These are phyloP conservation scores for Dunaliella primolecta DNA, from an alignment of 139 green algal genomes.

Conservation along the genomic window DNA sequence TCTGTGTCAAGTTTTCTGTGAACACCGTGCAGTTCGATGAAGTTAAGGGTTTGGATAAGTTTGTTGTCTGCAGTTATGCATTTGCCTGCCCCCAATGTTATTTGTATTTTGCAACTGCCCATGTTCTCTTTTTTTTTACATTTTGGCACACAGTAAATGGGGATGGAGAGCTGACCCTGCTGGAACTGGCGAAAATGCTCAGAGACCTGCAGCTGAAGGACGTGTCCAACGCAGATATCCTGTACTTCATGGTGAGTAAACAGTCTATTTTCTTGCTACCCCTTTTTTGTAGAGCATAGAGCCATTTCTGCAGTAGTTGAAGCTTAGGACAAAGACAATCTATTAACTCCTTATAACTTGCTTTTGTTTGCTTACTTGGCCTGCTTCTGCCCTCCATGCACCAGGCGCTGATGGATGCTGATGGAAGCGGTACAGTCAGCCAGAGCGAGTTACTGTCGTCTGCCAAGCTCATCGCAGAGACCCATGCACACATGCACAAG, in stretches of 20 bases:
- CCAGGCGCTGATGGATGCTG: conserved; percentile 45
- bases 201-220: conserved; percentile 22
- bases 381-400: too few relatives aligned
- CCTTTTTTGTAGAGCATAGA: background rate
- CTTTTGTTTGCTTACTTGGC: too few relatives aligned
- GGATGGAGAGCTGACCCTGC: conserved; percentile 27
- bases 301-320: background rate
- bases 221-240: conserved; percentile 26
- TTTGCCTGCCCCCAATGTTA: too few relatives aligned
- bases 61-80: too few relatives aligned
- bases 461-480: conserved; percentile 20
- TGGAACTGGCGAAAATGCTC: conserved; percentile 28
- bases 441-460: conserved; percentile 34
- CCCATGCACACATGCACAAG: background rate
- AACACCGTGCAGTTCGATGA: too few relatives aligned
- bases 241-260: conserved; percentile 37
- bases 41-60: too few relatives aligned
- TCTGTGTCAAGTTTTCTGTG: background rate
- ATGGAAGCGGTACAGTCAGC: conserved; percentile 42
- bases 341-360: background rate
- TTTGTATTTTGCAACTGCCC: too few relatives aligned
- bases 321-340: background rate
- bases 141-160: conserved; percentile 7
- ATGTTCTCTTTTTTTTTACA: too few relatives aligned
- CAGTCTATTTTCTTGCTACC: background rate